Evolutionary conservation across 129 eudicot genomes (phyloP).

Genomic region (Silybum marianum): DNA sequence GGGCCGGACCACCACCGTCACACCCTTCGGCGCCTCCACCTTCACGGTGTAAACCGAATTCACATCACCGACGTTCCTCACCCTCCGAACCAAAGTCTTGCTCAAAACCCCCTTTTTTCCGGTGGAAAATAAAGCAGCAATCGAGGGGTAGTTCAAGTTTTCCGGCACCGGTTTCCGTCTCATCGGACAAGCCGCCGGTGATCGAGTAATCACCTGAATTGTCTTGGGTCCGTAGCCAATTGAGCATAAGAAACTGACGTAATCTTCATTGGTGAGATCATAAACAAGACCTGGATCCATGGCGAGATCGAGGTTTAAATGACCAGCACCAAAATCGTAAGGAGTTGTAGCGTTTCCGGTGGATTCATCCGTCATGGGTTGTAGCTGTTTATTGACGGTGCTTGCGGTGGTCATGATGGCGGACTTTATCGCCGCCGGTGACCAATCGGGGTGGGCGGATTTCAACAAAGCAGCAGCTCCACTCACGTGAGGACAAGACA

Average conservation of each 20-base stretch:
- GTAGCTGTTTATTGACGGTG: conserved; percentile 47
- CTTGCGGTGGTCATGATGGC: conserved; percentile 89
- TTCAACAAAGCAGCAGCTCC: conserved; percentile 90
- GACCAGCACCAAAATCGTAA: conserved; percentile 82
- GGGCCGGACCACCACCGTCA: conserved; percentile 60
- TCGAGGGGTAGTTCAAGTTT: conserved; percentile 74
- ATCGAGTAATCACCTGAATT: conserved; percentile 75
- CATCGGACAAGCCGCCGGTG: conserved; percentile 64
- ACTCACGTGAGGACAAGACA: conserved; percentile 89
- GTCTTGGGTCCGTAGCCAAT: conserved; percentile 80
- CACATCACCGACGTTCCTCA: conserved; percentile 71
- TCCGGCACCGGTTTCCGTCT: conserved; percentile 64
- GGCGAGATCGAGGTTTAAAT: conserved; percentile 71
- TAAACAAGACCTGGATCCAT: conserved; percentile 91
- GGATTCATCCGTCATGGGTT: conserved; percentile 72
- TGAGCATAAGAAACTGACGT: conserved; percentile 70
- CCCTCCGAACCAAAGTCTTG: conserved; percentile 72
- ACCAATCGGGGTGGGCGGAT: conserved; percentile 92
- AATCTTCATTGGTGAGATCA: conserved; percentile 58
- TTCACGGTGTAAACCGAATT: conserved; percentile 58
- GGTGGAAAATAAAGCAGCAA: conserved; percentile 67
- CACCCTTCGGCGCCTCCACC: conserved; percentile 66
- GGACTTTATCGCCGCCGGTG: conserved; percentile 75
- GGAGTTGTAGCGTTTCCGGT: conserved; percentile 70
- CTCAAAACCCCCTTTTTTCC: conserved; percentile 42